A percentile compares a stretch with the other conserved stretches of the same genome.
Evolutionary conservation across 495 filamentous ascomycete genomes (phyloP).

Genomic region (Viridothelium virens): DNA sequence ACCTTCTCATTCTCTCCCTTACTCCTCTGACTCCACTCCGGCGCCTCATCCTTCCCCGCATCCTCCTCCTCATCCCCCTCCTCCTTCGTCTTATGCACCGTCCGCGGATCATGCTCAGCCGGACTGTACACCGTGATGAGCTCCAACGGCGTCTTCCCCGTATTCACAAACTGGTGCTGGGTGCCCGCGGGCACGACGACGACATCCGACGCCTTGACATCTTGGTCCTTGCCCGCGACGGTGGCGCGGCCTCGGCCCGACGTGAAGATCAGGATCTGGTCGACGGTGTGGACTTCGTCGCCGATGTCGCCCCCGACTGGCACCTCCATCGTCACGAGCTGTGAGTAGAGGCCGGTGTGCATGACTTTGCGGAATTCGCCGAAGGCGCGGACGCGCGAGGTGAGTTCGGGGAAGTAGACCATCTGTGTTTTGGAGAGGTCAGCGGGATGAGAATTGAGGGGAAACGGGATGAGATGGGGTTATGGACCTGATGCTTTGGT

Average conservation of each 20-base stretch:
- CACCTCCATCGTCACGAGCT: conserved; percentile 57
- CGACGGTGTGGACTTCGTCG: conserved; percentile 53
- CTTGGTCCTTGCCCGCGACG: conserved; percentile 51
- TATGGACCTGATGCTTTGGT: conserved; percentile 21
- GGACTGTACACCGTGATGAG: conserved; percentile 57
- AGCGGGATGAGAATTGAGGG: not conserved
- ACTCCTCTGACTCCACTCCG: conserved; percentile 47
- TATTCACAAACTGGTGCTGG: conserved; percentile 61
- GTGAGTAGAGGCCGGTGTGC: conserved; percentile 55
- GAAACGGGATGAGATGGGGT: not conserved
- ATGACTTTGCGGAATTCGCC: conserved; percentile 54
- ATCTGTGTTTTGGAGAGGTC: conserved; percentile 38
- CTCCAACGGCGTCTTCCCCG: conserved; percentile 45
- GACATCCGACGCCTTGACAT: conserved; percentile 51
- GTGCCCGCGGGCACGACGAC: conserved; percentile 59
- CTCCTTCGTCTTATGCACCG: conserved; percentile 55
- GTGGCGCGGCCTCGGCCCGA: conserved; percentile 50
- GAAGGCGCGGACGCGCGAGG: conserved; percentile 44
- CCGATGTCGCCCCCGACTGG: conserved; percentile 58
- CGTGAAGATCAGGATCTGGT: conserved; percentile 59
- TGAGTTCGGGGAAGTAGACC: conserved; percentile 50
- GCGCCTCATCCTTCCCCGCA: conserved; percentile 52
- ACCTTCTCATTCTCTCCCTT: conserved; percentile 52
- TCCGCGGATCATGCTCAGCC: conserved; percentile 50
- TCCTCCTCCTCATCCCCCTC: conserved; percentile 55